Base-by-base conservation (phyloP, 1,284 basidiomycete species). In the Takashimella tepidaria region DNA sequence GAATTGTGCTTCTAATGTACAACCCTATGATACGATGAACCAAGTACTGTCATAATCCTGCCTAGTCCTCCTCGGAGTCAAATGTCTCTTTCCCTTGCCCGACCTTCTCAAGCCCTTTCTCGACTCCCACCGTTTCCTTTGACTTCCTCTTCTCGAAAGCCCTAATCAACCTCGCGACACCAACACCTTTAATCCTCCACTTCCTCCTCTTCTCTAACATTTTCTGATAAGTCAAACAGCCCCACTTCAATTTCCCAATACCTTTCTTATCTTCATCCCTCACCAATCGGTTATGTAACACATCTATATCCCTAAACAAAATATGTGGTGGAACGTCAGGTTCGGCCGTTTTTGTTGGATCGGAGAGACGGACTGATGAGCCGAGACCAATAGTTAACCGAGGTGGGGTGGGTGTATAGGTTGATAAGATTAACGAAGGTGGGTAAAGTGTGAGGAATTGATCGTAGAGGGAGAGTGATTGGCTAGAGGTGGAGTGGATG, bases 251-350 rank as follows among this genome's bases (percentile, higher is more conserved):
- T 48, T 57, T 61, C 6, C 53, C 62, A 2, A 75, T 45, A 16
- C 58, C 64, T 10, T 60, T 54, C 24, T 44, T 27, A 19, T 67
- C 51, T 45, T 69, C 69, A 44, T 71, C 67, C 31, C 62, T 53
- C 12, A 71, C 66, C 13, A 71, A 60, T 22, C 66, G 52, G 31
- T 70, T 58, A 61, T 77, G 74, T 25, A 77, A 61, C 1, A 69
- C 55, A 21, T 61, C 57, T 10, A 77, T 40, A 56, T 77, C 76
- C 13, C 54, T 47, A 47, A 73, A 77, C 2, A 74, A 51, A 20
- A 76, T 41, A 53, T 74, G 68, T 1, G 75, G 76, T 3, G 75
- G 75, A 0, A 76, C 60, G 45, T 71, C 56, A 8, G 72, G 60
- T 58, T 77, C 76, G 4, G 68, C 56, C 1, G 62, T 58, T 20